Conservation (phyloP, 2,329 filamentous ascomycete species). For the Curvularia verruculosa region DNA sequence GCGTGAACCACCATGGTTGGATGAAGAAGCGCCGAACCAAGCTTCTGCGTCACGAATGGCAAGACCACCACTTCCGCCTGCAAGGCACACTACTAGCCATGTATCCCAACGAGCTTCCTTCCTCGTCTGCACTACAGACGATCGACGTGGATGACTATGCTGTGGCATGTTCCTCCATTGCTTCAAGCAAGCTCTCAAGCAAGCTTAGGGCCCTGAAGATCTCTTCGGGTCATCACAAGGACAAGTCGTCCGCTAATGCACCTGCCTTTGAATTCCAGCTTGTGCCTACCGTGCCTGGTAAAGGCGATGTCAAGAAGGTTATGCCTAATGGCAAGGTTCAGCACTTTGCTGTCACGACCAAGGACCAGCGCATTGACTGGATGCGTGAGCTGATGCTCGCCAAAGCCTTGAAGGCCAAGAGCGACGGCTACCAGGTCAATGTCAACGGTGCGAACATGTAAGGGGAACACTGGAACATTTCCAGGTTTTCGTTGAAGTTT, state of each 20-base stretch:
- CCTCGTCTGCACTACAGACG: slow-evolving; percentile 73
- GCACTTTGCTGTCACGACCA: slow-evolving; percentile 70
- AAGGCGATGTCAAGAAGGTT: slow-evolving; percentile 49
- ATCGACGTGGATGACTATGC: slow-evolving; percentile 90
- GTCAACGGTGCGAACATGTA: slow-evolving; percentile 66
- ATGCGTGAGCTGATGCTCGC: slow-evolving; percentile 93
- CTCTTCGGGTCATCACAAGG: slow-evolving; percentile 55
- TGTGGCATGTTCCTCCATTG: slow-evolving; percentile 79
- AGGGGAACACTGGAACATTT: slow-evolving; percentile 1
- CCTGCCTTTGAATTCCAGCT: slow-evolving; percentile 83
- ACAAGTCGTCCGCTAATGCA: slow-evolving; percentile 63
- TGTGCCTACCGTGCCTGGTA: slow-evolving; percentile 67
- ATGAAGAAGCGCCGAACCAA: slow-evolving; percentile 94
- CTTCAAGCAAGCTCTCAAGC: slow-evolving; percentile 81
- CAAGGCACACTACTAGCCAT: slow-evolving; percentile 67
- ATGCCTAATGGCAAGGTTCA: slow-evolving; percentile 73
- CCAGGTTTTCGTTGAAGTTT: not conserved
- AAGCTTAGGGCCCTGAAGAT: slow-evolving; percentile 81
- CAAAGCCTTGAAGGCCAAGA: slow-evolving; percentile 84
- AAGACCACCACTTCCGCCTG: slow-evolving; percentile 88
- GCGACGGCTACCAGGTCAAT: slow-evolving; percentile 79
- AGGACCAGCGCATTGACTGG: slow-evolving; percentile 93
- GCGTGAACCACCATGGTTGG: slow-evolving; percentile 76
- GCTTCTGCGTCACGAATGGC: slow-evolving; percentile 91
- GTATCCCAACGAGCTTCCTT: slow-evolving; percentile 62